A percentile compares a stretch with the other conserved stretches of the same genome.
These are phyloP conservation scores for Darksidea phi DNA, from an alignment of 495 filamentous ascomycete species.

Conservation along the genomic window DNA sequence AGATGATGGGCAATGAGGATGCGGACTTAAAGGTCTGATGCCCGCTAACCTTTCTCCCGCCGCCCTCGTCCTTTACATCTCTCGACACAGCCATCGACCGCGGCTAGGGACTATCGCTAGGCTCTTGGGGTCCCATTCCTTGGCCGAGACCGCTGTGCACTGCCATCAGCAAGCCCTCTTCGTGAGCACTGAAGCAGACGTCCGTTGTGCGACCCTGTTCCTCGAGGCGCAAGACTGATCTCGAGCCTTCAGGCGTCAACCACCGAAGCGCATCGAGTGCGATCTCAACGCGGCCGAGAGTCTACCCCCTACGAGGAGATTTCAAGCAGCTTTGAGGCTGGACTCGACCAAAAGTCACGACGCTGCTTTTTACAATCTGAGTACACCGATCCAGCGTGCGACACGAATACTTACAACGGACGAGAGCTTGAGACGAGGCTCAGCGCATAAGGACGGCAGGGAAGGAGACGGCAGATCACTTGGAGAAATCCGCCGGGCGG, in stretches of 20 bases:
- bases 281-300: no score
- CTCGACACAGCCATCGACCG: neutral
- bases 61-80: neutral
- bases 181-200: neutral
- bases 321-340: neutral
- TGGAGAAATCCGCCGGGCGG: neutral
- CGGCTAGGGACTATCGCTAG: neutral
- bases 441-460: neutral
- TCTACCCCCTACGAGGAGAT: constrained; percentile 2
- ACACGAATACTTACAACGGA: constrained; percentile 11
- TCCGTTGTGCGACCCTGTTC: neutral
- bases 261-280: no score
- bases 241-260: no score
- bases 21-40: neutral
- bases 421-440: neutral
- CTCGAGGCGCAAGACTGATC: no score
- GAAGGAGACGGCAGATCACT: constrained; percentile 13
- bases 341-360: neutral
- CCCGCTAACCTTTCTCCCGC: neutral
- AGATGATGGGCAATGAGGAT: neutral
- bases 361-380: neutral
- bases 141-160: neutral
- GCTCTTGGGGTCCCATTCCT: neutral
- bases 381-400: neutral
- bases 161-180: neutral